Evolutionary conservation across 768 basidiomycete species (phyloP), one percentile per base, ranked within the genome.

Genomic region (Dacryopinax spathularia): DNA sequence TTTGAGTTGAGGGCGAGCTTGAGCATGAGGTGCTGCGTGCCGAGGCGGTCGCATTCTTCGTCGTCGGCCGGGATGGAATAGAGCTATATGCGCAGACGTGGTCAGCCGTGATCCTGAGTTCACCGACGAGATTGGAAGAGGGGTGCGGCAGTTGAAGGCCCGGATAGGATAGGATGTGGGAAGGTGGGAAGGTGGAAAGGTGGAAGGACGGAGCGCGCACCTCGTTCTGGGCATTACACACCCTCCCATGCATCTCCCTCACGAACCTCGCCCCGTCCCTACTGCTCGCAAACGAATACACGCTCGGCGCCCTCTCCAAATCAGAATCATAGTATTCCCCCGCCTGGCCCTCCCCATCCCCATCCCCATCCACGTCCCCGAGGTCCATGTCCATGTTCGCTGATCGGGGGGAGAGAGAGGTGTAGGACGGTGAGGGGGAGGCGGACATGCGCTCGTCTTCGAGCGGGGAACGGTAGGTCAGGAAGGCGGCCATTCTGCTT

Each of bases 181-280:
- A 9, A 56, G 48, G 48, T n/a, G n/a, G n/a, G n/a, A n/a, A n/a
- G 48, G 25, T 15, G 29, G n/a, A 22, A 22, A 44, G 12, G 25
- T 12, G 43, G 25, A 20, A 6, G 43, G 43, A 44, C 25, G 43
- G 43, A 7, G 43, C 13, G 25, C 48, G 48, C 48, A 56, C 48
- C 29, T 56, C 48, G 25, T 56, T 56, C 48, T 56, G 48, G 48
- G 48, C 48, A 18, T 56, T 56, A 18, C 48, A 56, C 48, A 56
- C 48, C 29, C 48, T 56, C 13, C 48, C 48, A 18, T 56, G 48
- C 9, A 56, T 29, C 29, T 56, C 48, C 6, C 48, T 13, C 13
- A 56, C 48, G 22, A 56, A 31, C 13, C 48, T 3, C 5, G 48
- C 25, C 6, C 48, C 48, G 48, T 56, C 48, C 48, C 48, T 56